These are phyloP conservation scores for Pichia kluyveri DNA, from an alignment of 805 yeast species.

Conservation along the genomic window DNA sequence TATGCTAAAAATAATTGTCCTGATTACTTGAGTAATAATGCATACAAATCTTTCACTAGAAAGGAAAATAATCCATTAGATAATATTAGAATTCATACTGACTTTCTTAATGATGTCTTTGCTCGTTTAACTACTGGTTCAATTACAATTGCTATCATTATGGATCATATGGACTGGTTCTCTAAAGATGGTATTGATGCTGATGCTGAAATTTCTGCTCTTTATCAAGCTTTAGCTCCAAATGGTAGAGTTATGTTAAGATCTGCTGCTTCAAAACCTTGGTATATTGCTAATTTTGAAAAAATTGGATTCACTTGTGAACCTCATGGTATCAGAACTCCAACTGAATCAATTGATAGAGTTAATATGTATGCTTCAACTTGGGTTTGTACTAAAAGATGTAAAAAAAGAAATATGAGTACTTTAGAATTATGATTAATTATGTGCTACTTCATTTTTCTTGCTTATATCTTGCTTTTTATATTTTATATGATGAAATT, in stretches of 20 bases:
- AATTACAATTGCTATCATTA: conserved; percentile 67
- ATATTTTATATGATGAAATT: too few species aligned
- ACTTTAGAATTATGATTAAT: conserved; percentile 24
- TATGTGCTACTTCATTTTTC: neutral
- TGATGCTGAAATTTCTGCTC: conserved; percentile 53
- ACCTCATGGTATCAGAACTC: conserved; percentile 58
- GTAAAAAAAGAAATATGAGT: conserved; percentile 41
- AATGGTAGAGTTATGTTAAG: conserved; percentile 73
- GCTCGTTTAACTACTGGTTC: conserved; percentile 53
- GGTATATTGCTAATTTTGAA: conserved; percentile 70
- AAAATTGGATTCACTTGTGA: conserved; percentile 56
- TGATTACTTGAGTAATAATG: conserved; percentile 55
- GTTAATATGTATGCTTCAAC: conserved; percentile 86
- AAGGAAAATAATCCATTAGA: conserved; percentile 43
- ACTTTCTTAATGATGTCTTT: conserved; percentile 66
- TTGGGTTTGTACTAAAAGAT: conserved; percentile 64
- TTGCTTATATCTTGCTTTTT: neutral
- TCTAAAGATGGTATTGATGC: conserved; percentile 59
- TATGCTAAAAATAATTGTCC: conserved; percentile 65
- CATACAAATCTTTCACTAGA: conserved; percentile 41
- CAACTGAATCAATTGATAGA: conserved; percentile 64
- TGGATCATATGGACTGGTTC: conserved; percentile 95
- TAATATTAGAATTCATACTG: conserved; percentile 70
- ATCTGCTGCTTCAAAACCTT: conserved; percentile 64
- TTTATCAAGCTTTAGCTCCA: conserved; percentile 50